Evolutionary conservation across 805 yeast species (phyloP).

Genomic region (Yamadazyma kitorensis): DNA sequence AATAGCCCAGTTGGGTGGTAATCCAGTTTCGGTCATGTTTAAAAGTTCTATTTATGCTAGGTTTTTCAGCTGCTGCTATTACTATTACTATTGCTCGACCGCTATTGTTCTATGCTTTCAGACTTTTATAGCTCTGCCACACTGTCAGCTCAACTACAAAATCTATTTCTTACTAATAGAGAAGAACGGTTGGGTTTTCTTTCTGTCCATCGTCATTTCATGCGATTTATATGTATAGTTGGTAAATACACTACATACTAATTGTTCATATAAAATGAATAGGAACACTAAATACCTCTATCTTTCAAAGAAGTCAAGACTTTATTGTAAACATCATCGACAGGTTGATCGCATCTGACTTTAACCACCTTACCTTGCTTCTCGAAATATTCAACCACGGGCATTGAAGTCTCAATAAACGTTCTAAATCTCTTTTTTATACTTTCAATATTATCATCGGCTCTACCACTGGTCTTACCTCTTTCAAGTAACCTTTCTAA

Average conservation of each 20-base stretch:
- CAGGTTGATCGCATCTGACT: slow-evolving; percentile 75
- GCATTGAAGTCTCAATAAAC: slow-evolving; percentile 86
- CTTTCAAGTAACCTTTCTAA: slow-evolving; percentile 79
- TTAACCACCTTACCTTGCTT: slow-evolving; percentile 72
- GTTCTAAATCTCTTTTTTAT: slow-evolving; percentile 86
- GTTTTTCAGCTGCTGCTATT: too few relatives aligned
- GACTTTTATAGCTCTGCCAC: too few relatives aligned
- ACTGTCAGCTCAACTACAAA: too few relatives aligned
- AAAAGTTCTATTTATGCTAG: too few relatives aligned
- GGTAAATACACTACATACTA: too few relatives aligned
- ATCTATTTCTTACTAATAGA: too few relatives aligned
- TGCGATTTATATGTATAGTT: too few relatives aligned
- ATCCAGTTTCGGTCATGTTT: slow-evolving; percentile 66
- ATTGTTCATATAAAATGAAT: too few relatives aligned
- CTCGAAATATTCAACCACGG: slow-evolving; percentile 84
- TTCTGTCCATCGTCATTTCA: too few relatives aligned
- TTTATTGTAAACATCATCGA: slow-evolving; percentile 68
- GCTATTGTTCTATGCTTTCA: too few relatives aligned
- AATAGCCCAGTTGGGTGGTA: slow-evolving; percentile 84
- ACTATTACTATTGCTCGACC: too few relatives aligned
- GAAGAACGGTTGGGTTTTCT: too few relatives aligned
- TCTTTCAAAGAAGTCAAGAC: slow-evolving; percentile 63
- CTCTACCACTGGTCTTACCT: slow-evolving; percentile 92
- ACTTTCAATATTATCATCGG: slow-evolving; percentile 90
- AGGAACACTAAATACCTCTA: slow-evolving; percentile 33